Conservation (phyloP, 2,329 filamentous ascomycete genomes). For the Verticillium nubilum region DNA sequence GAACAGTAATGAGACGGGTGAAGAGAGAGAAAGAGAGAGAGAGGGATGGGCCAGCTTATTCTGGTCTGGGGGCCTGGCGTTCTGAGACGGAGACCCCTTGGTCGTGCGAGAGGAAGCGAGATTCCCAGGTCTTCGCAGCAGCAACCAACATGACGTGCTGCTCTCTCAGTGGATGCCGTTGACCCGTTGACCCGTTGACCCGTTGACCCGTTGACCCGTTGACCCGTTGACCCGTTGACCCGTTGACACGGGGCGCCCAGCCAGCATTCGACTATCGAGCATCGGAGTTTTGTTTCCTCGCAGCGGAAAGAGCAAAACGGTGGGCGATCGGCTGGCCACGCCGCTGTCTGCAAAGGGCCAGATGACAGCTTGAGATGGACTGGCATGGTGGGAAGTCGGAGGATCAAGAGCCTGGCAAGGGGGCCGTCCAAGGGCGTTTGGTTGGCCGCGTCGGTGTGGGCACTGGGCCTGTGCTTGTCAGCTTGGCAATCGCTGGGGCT, state of each 20-base stretch:
- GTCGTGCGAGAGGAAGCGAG: neutral
- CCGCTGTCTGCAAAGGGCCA: neutral
- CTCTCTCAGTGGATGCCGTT: neutral
- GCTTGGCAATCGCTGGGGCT: neutral
- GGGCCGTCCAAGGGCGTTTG: neutral
- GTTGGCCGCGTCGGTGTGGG: neutral
- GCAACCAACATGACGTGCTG: neutral
- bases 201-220: neutral
- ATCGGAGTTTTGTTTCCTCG: neutral
- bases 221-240: neutral
- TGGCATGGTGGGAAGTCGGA: neutral
- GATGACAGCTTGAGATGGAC: neutral
- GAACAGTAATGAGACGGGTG: neutral
- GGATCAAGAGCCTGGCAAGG: neutral
- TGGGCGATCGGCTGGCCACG: neutral
- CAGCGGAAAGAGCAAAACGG: neutral
- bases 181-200: neutral
- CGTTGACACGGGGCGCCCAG: neutral
- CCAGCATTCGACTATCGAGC: neutral
- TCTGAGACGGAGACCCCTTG: neutral
- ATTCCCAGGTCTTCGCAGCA: neutral
- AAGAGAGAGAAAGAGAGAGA: neutral
- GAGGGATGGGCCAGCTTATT: neutral
- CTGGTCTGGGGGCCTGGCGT: neutral
- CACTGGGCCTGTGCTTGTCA: neutral